phyloP scores from a whole-genome alignment of 768 basidiomycete species.

The Cytidiella melzeri region DNA sequence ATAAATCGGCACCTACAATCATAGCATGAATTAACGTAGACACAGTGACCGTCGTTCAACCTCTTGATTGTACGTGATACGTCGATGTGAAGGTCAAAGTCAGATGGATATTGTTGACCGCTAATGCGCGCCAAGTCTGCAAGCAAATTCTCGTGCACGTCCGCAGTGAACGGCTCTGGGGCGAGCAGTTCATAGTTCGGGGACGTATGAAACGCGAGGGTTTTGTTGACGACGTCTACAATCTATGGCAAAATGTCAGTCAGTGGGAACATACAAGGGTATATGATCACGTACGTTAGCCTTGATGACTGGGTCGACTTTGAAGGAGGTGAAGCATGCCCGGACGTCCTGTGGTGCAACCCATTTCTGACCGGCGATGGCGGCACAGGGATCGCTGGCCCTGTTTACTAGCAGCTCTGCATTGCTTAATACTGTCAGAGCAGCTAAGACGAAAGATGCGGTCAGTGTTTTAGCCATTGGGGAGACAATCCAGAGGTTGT shows the following conservation, averaged over 20 bases:
- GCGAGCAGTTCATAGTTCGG: constrained; percentile 54
- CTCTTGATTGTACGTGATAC: constrained; percentile 47
- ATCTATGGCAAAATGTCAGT: constrained; percentile 29
- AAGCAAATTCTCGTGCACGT: constrained; percentile 52
- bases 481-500: too few species aligned
- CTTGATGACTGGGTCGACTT: constrained; percentile 40
- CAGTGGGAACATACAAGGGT: too few species aligned
- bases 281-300: constrained; percentile 45
- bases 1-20: constrained; percentile 32
- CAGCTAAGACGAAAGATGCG: not conserved
- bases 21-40: constrained; percentile 50
- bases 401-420: not conserved
- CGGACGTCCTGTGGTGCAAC: constrained; percentile 45
- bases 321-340: constrained; percentile 44
- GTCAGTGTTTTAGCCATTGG: not conserved
- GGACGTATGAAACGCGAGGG: constrained; percentile 55
- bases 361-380: constrained; percentile 51
- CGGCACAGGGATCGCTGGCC: constrained; percentile 43
- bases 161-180: constrained; percentile 43
- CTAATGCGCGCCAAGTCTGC: constrained; percentile 44
- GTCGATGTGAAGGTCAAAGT: constrained; percentile 52
- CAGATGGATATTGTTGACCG: constrained; percentile 37
- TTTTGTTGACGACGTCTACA: constrained; percentile 52
- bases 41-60: constrained; percentile 54
- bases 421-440: not conserved